Percentiles rank a stretch among this genome's conserved stretches.
phyloP scores from a whole-genome alignment of 495 filamentous ascomycete species.

The Penicillium canescens region DNA sequence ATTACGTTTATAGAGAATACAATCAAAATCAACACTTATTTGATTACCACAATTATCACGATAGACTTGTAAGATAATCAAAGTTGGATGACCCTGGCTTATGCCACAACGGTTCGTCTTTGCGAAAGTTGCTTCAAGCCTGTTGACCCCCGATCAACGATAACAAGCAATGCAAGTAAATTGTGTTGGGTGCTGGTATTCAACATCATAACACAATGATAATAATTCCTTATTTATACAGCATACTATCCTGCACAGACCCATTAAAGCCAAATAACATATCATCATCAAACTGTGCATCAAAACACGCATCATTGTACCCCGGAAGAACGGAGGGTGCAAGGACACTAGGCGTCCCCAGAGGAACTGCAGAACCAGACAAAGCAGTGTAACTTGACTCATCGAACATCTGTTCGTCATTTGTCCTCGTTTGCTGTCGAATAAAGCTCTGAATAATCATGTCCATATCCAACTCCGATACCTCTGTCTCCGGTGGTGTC shows the following conservation, averaged over 20 bases:
- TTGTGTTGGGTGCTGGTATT: no score
- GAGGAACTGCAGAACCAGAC: background rate
- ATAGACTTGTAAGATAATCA: no score
- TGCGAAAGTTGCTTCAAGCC: no score
- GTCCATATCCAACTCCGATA: slow-evolving; percentile 31
- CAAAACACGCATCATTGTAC: slow-evolving; percentile 2
- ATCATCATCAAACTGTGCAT: slow-evolving; percentile 13
- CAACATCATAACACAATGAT: background rate
- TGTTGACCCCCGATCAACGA: no score
- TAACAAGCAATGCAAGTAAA: no score
- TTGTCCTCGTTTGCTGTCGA: slow-evolving; percentile 11
- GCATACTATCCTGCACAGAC: slow-evolving; percentile 21
- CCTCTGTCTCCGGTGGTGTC: slow-evolving; percentile 17
- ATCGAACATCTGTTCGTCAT: slow-evolving; percentile 1
- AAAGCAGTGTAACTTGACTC: background rate
- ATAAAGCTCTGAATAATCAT: slow-evolving; percentile 38
- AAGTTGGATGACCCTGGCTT: no score
- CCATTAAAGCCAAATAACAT: slow-evolving; percentile 32
- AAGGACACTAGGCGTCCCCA: background rate
- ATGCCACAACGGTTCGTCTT: no score
- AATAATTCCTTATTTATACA: slow-evolving; percentile 3
- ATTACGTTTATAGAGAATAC: slow-evolving; percentile 8
- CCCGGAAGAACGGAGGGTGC: background rate
- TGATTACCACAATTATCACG: no score
- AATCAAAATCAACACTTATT: background rate